Percentiles rank a stretch among this genome's conserved stretches.
Conservation (phyloP, 257 asterid genomes). For the Buddleja alternifolia region DNA sequence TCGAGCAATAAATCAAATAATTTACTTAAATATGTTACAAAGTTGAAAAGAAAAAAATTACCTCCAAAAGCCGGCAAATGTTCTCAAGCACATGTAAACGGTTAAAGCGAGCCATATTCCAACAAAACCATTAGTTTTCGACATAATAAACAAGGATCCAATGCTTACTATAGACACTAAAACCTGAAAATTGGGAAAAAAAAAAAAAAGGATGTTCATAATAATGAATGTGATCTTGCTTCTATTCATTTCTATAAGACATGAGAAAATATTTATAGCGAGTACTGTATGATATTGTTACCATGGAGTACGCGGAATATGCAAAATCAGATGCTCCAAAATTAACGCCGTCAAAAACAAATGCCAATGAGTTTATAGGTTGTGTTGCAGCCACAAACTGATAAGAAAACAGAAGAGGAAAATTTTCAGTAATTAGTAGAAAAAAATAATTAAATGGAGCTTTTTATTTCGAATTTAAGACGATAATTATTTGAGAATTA, state of each 20-base stretch:
- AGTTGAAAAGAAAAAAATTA: constrained; percentile 29
- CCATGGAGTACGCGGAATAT: constrained; percentile 94
- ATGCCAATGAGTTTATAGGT: constrained; percentile 84
- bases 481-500: constrained; percentile 26
- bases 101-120: constrained; percentile 93
- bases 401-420: background rate
- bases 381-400: constrained; percentile 97
- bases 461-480: background rate
- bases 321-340: constrained; percentile 93
- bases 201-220: background rate
- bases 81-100: constrained; percentile 78
- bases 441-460: background rate
- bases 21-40: background rate
- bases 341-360: constrained; percentile 87
- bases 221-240: background rate
- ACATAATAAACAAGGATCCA: constrained; percentile 65
- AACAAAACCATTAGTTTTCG: constrained; percentile 64
- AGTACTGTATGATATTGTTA: constrained; percentile 25
- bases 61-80: constrained; percentile 93
- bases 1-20: too few species aligned
- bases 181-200: constrained; percentile 44
- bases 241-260: background rate
- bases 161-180: constrained; percentile 66
- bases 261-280: background rate
- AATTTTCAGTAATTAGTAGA: background rate